phyloP scores from a whole-genome alignment of 2,329 filamentous ascomycete species.

The Apiospora marii region DNA sequence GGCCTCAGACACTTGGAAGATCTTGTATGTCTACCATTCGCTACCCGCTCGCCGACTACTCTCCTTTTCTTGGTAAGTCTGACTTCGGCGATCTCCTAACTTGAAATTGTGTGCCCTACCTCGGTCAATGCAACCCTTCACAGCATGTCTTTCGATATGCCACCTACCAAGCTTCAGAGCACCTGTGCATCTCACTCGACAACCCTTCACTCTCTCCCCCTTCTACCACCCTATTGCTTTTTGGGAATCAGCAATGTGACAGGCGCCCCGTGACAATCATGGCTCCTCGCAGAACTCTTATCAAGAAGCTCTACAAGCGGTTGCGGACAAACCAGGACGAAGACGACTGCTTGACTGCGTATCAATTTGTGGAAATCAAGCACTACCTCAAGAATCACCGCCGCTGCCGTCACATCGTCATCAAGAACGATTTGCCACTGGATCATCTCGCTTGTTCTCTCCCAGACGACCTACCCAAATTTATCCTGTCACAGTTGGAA shows the following conservation, averaged over 20 bases:
- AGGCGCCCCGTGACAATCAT: slow-evolving; percentile 21
- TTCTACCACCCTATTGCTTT: slow-evolving; percentile 23
- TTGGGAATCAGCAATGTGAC: not conserved
- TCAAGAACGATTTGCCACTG: slow-evolving; percentile 22
- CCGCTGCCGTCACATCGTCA: slow-evolving; percentile 28
- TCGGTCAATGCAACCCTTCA: not conserved
- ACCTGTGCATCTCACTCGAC: not conserved
- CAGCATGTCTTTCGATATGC: not conserved
- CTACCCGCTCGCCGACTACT: slow-evolving; percentile 39
- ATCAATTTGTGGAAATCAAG: slow-evolving; percentile 38
- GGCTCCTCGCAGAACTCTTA: slow-evolving; percentile 28
- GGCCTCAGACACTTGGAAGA: slow-evolving; percentile 33
- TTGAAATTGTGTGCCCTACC: not conserved
- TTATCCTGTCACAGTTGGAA: slow-evolving; percentile 51
- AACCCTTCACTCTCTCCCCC: not conserved
- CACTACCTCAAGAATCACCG: slow-evolving; percentile 34
- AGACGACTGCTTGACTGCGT: slow-evolving; percentile 35
- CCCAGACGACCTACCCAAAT: slow-evolving; percentile 41
- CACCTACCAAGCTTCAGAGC: not conserved
- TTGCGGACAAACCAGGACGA: slow-evolving; percentile 36
- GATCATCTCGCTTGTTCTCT: not conserved
- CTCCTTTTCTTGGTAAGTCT: slow-evolving; percentile 39
- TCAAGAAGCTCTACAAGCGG: slow-evolving; percentile 31
- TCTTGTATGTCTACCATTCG: slow-evolving; percentile 51
- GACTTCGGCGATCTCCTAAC: not conserved